Percentiles rank a stretch among this genome's conserved stretches.
Conservation (phyloP, 2,329 filamentous ascomycete genomes). For the Triangularia setosa region DNA sequence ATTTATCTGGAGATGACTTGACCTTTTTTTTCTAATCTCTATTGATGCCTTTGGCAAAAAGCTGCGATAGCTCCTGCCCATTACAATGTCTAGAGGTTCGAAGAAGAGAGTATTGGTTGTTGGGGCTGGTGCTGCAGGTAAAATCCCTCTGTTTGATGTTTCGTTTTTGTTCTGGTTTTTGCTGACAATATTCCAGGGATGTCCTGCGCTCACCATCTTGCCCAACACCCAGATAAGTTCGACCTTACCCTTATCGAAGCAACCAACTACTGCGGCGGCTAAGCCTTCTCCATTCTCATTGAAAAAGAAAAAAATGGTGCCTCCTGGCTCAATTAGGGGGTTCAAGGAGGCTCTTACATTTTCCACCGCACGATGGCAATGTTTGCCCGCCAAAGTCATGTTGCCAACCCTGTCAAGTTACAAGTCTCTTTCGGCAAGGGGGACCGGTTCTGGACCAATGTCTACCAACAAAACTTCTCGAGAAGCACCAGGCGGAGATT, state of each 20-base stretch:
- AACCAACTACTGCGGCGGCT: slow-evolving; percentile 56
- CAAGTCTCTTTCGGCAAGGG: slow-evolving; percentile 62
- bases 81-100: slow-evolving; percentile 13
- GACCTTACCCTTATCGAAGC: slow-evolving; percentile 56
- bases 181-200: slow-evolving; percentile 30
- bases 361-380: slow-evolving; percentile 66
- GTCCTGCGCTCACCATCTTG: slow-evolving; percentile 58
- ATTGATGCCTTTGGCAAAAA: background rate
- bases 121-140: slow-evolving; percentile 41
- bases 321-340: slow-evolving; percentile 60
- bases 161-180: background rate
- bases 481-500: slow-evolving; percentile 53
- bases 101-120: slow-evolving; percentile 37
- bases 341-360: slow-evolving; percentile 60
- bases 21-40: background rate
- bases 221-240: slow-evolving; percentile 56
- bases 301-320: slow-evolving; percentile 57
- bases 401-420: slow-evolving; percentile 50
- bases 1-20: background rate
- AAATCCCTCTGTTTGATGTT: background rate
- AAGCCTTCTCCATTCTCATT: slow-evolving; percentile 59
- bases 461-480: slow-evolving; percentile 56
- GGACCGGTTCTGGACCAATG: slow-evolving; percentile 62
- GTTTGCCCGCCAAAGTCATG: slow-evolving; percentile 54
- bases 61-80: background rate